Evolutionary conservation across 371 early-diverging fungal species (phyloP).

Genomic region (Rhizopus arrhizus): DNA sequence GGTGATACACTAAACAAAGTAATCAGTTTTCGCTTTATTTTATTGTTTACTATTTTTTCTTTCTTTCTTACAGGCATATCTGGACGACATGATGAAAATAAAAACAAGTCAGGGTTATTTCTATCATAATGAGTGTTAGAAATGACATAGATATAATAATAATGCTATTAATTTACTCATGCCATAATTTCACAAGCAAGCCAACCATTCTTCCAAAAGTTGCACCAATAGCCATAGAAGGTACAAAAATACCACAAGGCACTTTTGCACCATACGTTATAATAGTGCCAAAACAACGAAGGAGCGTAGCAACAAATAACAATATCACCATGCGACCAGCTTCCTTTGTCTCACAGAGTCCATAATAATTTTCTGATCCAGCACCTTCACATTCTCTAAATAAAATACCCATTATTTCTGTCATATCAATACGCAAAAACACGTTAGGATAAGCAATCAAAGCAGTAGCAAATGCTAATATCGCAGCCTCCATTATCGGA

Average conservation of each 20-base stretch:
- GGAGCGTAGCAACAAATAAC: slow-evolving; percentile 65
- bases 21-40: not conserved
- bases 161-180: slow-evolving; percentile 31
- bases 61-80: slow-evolving; percentile 62
- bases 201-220: slow-evolving; percentile 91
- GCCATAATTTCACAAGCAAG: slow-evolving; percentile 70
- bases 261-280: slow-evolving; percentile 80
- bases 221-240: slow-evolving; percentile 95
- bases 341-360: slow-evolving; percentile 59
- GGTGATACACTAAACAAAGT: slow-evolving; percentile 71
- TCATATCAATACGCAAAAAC: slow-evolving; percentile 83
- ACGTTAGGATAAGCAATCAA: slow-evolving; percentile 77
- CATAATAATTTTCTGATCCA: slow-evolving; percentile 60
- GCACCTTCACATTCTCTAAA: slow-evolving; percentile 82
- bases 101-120: slow-evolving; percentile 65
- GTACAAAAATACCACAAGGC: slow-evolving; percentile 94
- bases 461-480: slow-evolving; percentile 75
- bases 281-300: slow-evolving; percentile 69
- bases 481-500: slow-evolving; percentile 76
- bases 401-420: slow-evolving; percentile 80
- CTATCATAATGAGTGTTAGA: slow-evolving; percentile 21
- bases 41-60: not conserved
- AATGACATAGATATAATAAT: not conserved
- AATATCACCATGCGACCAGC: slow-evolving; percentile 53
- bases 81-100: slow-evolving; percentile 79